Evolutionary conservation across 2,329 filamentous ascomycete species (phyloP), one percentile per base, ranked within the genome.

Genomic region (Fusarium heterosporum): DNA sequence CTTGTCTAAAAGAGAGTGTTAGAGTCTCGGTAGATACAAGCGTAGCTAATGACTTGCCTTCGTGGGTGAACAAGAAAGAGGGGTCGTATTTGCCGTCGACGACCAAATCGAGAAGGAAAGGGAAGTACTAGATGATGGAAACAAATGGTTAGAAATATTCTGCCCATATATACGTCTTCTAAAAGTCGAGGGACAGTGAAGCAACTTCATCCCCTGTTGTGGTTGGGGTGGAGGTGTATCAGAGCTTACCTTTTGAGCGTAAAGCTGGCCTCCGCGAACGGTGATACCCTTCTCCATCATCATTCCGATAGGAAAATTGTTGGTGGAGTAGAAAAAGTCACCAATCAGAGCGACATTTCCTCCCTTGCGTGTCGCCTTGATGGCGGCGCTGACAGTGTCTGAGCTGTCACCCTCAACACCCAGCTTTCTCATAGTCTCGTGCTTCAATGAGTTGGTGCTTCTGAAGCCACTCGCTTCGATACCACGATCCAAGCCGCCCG

Each of bases 221-320:
- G n/a, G n/a, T n/a, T n/a, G n/a, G 10, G 10, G 26, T 28, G 10
- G 28, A 29, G 28, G 28, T 29, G 28, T 12, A 29, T 29, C 9
- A 29, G 6, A n/a, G 6, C 14, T 11, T 41, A 56, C 53, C 47
- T 56, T 56, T 13, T 56, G 47, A 3, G 53, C 47, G 4, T 56
- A 43, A 3, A 56, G 53, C 17, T 56, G 53, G 14, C 53, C 53
- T 30, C 47, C 53, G 2, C 53, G 53, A 2, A 56, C 4, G 13
- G 54, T 56, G 5, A 56, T 56, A 2, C 22, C 48, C 25, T 54
- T 56, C 16, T 54, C 47, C 54, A 56, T 56, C 4, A 56, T 2
- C 54, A 56, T 56, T 42, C 54, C 54, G 13, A 56, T 54, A 2
- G 53, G 54, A 4, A 56, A 56, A 29, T 54, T 56, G 4, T 56